These are phyloP conservation scores for Spergularia bocconei DNA, from an alignment of 148 eudicot species.

Conservation along the genomic window DNA sequence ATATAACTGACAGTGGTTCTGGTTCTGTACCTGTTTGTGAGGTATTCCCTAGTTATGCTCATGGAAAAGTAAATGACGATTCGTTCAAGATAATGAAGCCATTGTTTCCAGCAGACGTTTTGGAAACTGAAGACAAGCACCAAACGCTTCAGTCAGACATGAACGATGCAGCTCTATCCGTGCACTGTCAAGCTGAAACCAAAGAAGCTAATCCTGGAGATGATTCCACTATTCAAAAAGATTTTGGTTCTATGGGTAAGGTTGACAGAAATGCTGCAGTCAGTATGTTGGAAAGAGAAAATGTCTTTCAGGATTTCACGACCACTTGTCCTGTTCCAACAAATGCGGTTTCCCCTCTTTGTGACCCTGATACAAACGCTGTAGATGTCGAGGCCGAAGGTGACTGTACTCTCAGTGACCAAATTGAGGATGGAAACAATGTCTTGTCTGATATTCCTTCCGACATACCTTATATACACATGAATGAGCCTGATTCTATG, in stretches of 20 bases:
- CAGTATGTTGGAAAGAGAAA: slow-evolving; percentile 14
- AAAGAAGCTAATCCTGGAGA: not conserved
- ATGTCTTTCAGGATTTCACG: slow-evolving; percentile 14
- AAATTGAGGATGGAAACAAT: slow-evolving; percentile 9
- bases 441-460: not conserved
- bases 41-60: not conserved
- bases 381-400: slow-evolving; percentile 15
- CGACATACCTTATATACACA: slow-evolving; percentile 9
- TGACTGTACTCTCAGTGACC: slow-evolving; percentile 12
- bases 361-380: slow-evolving; percentile 26
- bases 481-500: not conserved
- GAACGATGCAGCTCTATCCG: slow-evolving; percentile 5
- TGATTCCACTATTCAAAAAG: not conserved
- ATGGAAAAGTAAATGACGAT: not conserved
- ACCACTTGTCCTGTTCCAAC: slow-evolving; percentile 20
- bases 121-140: slow-evolving; percentile 6
- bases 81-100: slow-evolving; percentile 7
- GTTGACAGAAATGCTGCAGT: slow-evolving; percentile 1
- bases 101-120: slow-evolving; percentile 1
- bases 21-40: not conserved
- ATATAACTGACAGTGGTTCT: slow-evolving; percentile 11
- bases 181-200: slow-evolving; percentile 6
- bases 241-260: slow-evolving; percentile 5
- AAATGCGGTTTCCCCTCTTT: slow-evolving; percentile 20
- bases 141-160: slow-evolving; percentile 11